These are phyloP conservation scores for Castanea crenata DNA, from an alignment of 306 rosid species.

Conservation along the genomic window DNA sequence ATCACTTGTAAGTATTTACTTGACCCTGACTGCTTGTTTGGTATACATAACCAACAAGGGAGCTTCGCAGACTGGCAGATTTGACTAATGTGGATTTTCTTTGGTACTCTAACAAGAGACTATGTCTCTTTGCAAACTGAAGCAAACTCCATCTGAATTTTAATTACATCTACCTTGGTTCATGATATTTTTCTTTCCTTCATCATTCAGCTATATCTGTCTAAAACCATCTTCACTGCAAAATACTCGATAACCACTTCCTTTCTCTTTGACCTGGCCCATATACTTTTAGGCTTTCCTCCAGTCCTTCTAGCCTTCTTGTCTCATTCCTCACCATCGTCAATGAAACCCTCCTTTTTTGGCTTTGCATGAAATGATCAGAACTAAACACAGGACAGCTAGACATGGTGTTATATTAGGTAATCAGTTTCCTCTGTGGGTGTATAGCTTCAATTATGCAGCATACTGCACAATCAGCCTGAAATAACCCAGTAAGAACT, in stretches of 20 bases:
- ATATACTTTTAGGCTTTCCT: neutral
- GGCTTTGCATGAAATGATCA: neutral
- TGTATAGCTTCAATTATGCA: neutral
- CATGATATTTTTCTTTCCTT: neutral
- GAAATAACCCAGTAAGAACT: neutral
- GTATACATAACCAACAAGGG: conserved; percentile 2
- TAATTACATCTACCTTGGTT: neutral
- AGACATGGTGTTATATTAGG: neutral
- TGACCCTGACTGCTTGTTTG: neutral
- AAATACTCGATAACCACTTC: too few species aligned
- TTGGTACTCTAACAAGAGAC: neutral
- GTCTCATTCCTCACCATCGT: neutral
- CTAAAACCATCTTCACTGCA: too few species aligned
- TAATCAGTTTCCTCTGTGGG: neutral
- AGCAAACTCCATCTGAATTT: neutral
- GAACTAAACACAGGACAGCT: neutral
- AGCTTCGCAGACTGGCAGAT: neutral
- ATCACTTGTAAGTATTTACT: neutral
- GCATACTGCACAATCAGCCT: neutral
- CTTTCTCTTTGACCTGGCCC: too few species aligned
- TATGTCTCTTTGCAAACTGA: neutral
- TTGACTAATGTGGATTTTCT: neutral
- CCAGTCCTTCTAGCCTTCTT: neutral
- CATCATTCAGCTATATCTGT: too few species aligned
- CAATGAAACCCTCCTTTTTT: neutral